Evolutionary conservation across 2,329 filamentous ascomycete species (phyloP).

Genomic region (Bertia moriformis): DNA sequence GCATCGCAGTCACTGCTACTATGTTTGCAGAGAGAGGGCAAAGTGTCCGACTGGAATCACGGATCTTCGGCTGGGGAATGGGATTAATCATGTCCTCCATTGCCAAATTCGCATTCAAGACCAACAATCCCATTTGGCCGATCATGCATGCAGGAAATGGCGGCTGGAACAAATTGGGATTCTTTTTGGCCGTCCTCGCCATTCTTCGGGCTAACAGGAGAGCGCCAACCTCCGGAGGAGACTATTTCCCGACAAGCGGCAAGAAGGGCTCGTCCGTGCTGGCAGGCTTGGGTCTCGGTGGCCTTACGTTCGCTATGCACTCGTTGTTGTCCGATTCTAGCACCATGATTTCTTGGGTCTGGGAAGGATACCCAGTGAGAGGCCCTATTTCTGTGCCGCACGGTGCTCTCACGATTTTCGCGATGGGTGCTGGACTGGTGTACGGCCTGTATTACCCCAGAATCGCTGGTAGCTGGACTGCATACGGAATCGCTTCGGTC

Average conservation of each 20-base stretch:
- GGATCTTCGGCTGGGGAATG: conserved; percentile 65
- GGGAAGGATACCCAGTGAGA: conserved; percentile 85
- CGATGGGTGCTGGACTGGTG: conserved; percentile 71
- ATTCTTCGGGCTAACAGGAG: conserved; percentile 62
- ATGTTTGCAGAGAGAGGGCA: conserved; percentile 67
- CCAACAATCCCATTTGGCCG: conserved; percentile 95
- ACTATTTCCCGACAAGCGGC: neutral
- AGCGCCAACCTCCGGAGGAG: neutral
- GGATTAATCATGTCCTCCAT: conserved; percentile 76
- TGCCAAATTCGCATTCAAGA: conserved; percentile 82
- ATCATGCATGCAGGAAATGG: conserved; percentile 81
- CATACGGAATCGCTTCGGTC: conserved; percentile 62
- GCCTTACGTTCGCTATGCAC: conserved; percentile 77
- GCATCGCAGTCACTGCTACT: conserved; percentile 70
- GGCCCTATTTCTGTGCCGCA: conserved; percentile 83
- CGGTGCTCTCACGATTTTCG: conserved; percentile 70
- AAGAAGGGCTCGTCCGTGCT: conserved; percentile 52
- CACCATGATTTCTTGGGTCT: conserved; percentile 97
- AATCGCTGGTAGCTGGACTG: conserved; percentile 63
- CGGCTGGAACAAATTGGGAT: conserved; percentile 76
- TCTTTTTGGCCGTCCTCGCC: conserved; percentile 62
- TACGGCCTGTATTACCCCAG: conserved; percentile 61
- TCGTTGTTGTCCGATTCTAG: conserved; percentile 91
- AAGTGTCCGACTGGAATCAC: conserved; percentile 62
- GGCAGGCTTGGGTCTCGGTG: conserved; percentile 65